Evolutionary conservation across 441 rosid species (phyloP).

Genomic region (Biscutella laevigata): DNA sequence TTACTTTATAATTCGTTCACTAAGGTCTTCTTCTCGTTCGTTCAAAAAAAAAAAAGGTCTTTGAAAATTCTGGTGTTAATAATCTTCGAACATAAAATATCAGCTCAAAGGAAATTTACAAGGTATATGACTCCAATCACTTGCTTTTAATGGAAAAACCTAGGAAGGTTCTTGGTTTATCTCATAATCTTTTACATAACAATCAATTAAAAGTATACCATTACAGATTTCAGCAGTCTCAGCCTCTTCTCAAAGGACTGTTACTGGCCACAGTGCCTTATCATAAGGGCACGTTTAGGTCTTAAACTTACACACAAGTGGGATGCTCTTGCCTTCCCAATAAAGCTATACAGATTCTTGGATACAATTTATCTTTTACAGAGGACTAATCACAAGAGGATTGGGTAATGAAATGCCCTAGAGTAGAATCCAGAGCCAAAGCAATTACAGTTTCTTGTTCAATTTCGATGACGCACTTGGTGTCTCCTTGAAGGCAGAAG

Average conservation of each 20-base stretch:
- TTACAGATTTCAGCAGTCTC: background rate
- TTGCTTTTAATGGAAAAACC: background rate
- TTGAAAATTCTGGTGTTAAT: background rate
- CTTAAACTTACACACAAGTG: background rate
- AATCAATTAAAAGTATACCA: background rate
- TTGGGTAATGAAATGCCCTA: background rate
- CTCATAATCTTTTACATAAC: background rate
- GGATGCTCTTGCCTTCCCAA: constrained; percentile 1
- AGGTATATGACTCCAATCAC: background rate
- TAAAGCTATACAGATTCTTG: constrained; percentile 9
- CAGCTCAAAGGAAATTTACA: background rate
- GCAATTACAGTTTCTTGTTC: constrained; percentile 32
- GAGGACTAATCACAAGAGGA: constrained; percentile 3
- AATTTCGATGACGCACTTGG: constrained; percentile 41
- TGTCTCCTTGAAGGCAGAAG: constrained; percentile 80
- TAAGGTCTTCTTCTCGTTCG: background rate
- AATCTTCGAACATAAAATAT: background rate
- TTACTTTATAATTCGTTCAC: no score
- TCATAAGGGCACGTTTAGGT: background rate
- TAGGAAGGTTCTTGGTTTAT: background rate
- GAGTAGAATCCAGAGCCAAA: constrained; percentile 1
- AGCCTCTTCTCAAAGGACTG: background rate
- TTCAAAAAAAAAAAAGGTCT: no score
- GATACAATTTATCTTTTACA: background rate
- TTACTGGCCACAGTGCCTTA: background rate